Percentiles rank a stretch among this genome's conserved stretches.
These are phyloP conservation scores for Annulohypoxylon moriforme DNA, from an alignment of 495 filamentous ascomycete genomes.

Conservation along the genomic window DNA sequence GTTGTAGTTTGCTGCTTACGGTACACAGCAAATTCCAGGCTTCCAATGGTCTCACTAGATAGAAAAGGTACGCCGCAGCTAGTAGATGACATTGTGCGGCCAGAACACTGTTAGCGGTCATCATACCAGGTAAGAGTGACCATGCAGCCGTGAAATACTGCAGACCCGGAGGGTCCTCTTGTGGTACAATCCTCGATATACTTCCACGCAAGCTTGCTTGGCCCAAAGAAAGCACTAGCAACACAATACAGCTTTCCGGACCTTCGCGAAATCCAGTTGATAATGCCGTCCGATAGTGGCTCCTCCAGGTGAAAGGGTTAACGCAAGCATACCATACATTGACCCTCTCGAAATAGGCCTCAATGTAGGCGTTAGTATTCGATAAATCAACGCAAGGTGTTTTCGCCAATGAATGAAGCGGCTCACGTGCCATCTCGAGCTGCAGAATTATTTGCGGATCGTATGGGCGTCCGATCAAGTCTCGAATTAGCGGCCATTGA, in stretches of 20 bases:
- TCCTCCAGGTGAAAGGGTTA: constrained; percentile 84
- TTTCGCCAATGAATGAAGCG: constrained; percentile 72
- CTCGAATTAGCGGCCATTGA: constrained; percentile 82
- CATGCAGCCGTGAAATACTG: constrained; percentile 84
- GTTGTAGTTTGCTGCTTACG: constrained; percentile 82
- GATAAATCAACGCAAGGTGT: constrained; percentile 73
- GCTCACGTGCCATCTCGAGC: constrained; percentile 83
- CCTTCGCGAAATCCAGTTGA: constrained; percentile 79
- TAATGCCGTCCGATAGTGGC: constrained; percentile 76
- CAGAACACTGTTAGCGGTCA: constrained; percentile 80
- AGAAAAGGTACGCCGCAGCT: constrained; percentile 83
- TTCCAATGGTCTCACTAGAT: constrained; percentile 81
- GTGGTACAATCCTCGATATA: constrained; percentile 76
- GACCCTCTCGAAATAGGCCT: constrained; percentile 80
- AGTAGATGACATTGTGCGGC: constrained; percentile 83
- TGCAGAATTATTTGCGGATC: constrained; percentile 82
- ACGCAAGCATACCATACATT: constrained; percentile 89
- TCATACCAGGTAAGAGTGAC: constrained; percentile 78
- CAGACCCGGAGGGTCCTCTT: constrained; percentile 79
- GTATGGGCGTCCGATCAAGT: constrained; percentile 78
- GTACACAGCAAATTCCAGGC: constrained; percentile 84
- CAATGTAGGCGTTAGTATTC: constrained; percentile 78
- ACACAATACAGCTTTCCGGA: constrained; percentile 83
- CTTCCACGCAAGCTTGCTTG: constrained; percentile 76
- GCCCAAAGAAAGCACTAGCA: constrained; percentile 81